A percentile compares a stretch with the other conserved stretches of the same genome.
These are phyloP conservation scores for Scutellaria galericulata DNA, from an alignment of 257 asterid species.

Conservation along the genomic window DNA sequence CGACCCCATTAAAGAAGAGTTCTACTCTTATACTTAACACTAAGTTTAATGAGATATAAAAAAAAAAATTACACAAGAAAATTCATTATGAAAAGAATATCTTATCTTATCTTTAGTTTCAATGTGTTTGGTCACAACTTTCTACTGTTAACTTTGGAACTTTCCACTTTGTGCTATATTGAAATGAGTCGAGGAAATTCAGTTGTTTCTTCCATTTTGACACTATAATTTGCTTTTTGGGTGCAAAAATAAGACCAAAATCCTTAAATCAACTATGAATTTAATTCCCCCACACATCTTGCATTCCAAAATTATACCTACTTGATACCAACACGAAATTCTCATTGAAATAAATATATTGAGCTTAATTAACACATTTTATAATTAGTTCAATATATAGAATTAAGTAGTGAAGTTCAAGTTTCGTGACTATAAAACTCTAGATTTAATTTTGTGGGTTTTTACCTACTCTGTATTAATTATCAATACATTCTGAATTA, in stretches of 20 bases:
- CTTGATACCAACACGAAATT: slow-evolving; percentile 23
- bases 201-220: slow-evolving; percentile 26
- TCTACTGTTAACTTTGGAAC: slow-evolving; percentile 14
- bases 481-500: not conserved
- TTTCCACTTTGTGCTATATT: slow-evolving; percentile 2
- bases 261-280: not conserved
- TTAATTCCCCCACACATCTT: slow-evolving; percentile 1
- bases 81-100: not conserved
- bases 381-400: no score
- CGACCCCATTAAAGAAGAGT: no score
- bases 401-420: no score
- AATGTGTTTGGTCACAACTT: slow-evolving; percentile 1
- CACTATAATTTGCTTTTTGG: not conserved
- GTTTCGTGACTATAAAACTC: no score
- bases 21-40: no score
- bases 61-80: no score
- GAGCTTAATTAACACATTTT: no score
- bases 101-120: not conserved
- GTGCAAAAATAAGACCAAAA: not conserved
- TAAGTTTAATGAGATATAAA: no score
- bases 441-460: not conserved
- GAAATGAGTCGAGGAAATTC: slow-evolving; percentile 12
- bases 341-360: not conserved
- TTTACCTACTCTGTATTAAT: not conserved
- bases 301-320: not conserved